phyloP scores from a whole-genome alignment of 148 eudicot species.

The Dysphania ambrosioides region DNA sequence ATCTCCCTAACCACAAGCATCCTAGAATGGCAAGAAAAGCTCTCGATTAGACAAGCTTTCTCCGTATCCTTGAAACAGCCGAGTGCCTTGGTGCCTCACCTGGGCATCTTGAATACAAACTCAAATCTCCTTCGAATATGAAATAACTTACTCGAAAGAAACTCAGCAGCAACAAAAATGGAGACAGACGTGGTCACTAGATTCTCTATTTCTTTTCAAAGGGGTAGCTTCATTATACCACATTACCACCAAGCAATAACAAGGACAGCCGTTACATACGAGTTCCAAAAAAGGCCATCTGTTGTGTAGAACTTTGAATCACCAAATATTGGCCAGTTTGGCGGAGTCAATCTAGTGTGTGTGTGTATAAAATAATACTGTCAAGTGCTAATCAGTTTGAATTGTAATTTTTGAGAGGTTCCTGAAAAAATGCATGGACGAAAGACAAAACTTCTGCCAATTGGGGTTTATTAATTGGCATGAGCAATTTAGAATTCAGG shows the following conservation, averaged over 20 bases:
- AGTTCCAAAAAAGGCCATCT: neutral
- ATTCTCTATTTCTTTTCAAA: neutral
- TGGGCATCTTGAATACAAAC: neutral
- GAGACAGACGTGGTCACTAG: neutral
- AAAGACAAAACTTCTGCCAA: too few relatives aligned
- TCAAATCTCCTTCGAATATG: neutral
- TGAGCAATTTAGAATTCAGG: neutral
- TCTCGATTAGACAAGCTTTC: neutral
- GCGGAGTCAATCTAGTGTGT: neutral
- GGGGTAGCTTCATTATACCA: neutral
- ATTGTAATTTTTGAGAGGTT: neutral
- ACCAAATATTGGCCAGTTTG: neutral
- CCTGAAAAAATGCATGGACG: neutral
- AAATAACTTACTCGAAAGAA: neutral
- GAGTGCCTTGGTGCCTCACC: neutral
- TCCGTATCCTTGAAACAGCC: neutral
- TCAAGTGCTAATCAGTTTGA: neutral
- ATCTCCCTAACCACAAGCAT: neutral
- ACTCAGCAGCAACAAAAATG: neutral
- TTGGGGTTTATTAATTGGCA: neutral
- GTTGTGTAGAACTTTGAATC: neutral
- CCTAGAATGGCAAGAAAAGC: neutral
- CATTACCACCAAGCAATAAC: neutral
- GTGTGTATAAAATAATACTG: neutral
- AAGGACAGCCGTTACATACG: neutral